These are phyloP conservation scores for Xerocomellus amylosporus DNA, from an alignment of 768 basidiomycete genomes.

Conservation along the genomic window DNA sequence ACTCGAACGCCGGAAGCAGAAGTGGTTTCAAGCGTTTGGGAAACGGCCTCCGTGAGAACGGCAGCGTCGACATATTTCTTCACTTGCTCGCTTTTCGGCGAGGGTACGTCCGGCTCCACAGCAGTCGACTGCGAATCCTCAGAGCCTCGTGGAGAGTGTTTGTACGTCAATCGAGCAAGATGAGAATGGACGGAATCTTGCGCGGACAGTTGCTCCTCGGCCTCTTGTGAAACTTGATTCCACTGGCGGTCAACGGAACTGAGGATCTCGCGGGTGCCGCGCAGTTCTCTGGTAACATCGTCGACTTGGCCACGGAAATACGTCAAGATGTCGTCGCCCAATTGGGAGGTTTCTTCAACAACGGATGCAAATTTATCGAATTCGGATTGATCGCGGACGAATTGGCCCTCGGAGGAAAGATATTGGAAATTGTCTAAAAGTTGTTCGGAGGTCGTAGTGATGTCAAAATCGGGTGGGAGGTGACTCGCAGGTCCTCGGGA, in stretches of 20 bases:
- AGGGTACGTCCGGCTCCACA: slow-evolving; percentile 31
- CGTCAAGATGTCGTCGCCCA: slow-evolving; percentile 45
- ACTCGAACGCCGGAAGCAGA: slow-evolving; percentile 25
- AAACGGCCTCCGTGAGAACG: slow-evolving; percentile 19
- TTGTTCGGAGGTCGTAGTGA: slow-evolving; percentile 42
- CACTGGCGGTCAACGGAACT: slow-evolving; percentile 45
- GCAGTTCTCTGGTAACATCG: slow-evolving; percentile 49
- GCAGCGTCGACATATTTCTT: slow-evolving; percentile 19
- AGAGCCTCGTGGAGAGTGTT: slow-evolving; percentile 55
- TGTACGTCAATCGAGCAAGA: slow-evolving; percentile 20
- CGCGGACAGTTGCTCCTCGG: slow-evolving; percentile 41
- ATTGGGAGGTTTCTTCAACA: slow-evolving; percentile 46
- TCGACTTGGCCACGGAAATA: slow-evolving; percentile 54
- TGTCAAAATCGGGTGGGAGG: slow-evolving; percentile 44
- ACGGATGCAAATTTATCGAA: slow-evolving; percentile 44
- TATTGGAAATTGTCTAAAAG: slow-evolving; percentile 55
- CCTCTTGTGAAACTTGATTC: slow-evolving; percentile 42
- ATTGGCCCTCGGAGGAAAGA: slow-evolving; percentile 43
- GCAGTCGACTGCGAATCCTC: slow-evolving; percentile 62
- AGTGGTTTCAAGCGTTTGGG: slow-evolving; percentile 17
- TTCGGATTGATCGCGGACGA: slow-evolving; percentile 37
- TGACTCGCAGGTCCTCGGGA: slow-evolving; percentile 35
- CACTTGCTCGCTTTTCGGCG: slow-evolving; percentile 15
- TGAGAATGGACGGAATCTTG: slow-evolving; percentile 4
- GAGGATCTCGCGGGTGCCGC: slow-evolving; percentile 44